Evolutionary conservation across 148 eudicot genomes (phyloP), one percentile per base, ranked within the genome.

Genomic region (Camellia lanceoleosa): DNA sequence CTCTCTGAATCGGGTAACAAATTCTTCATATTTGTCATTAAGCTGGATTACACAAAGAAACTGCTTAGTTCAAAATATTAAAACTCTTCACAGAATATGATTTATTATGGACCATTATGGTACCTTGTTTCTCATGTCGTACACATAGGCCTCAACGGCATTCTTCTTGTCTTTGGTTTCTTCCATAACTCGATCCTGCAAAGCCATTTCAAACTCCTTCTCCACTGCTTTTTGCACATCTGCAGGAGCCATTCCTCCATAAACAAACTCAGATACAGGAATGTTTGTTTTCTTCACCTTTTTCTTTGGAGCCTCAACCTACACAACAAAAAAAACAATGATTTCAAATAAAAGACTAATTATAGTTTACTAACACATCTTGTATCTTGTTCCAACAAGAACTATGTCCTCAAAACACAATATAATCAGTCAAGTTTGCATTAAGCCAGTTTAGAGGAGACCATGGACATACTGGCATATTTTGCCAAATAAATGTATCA

Each of bases 171-270:
- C 98, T 78, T 94, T 94, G 20, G 98, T 94, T 64, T 94, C 98
- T 80, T 94, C 98, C 98, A 94, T 94, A 30, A 92, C 88, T 13
- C 97, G 89, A 74, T 95, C 97, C 85, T 93, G 98, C 78, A 95
- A 85, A 77, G 98, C 98, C 97, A 95, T 91, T 88, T 95, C 98
- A 88, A 87, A 91, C 79, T 95, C 98, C 78, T 91, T 91, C 83
- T 95, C 98, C 78, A 88, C 91, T 18, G 97, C 97, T 76, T 93
- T 93, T 51, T 93, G 90, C 71, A 94, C 83, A 82, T 91, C 97
- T 1, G 70, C 82, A 80, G 84, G 86, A 16, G 85, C 82, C 77
- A 95, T 66, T 62, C 82, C 97, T 49, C 98, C 97, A 83, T 87
- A 79, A 62, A 93, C 92, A 56, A 87, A 11, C 86, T 91, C 98